These are phyloP conservation scores for Coemansia sp. DNA, from an alignment of 192 early-diverging fungal genomes.

Conservation along the genomic window DNA sequence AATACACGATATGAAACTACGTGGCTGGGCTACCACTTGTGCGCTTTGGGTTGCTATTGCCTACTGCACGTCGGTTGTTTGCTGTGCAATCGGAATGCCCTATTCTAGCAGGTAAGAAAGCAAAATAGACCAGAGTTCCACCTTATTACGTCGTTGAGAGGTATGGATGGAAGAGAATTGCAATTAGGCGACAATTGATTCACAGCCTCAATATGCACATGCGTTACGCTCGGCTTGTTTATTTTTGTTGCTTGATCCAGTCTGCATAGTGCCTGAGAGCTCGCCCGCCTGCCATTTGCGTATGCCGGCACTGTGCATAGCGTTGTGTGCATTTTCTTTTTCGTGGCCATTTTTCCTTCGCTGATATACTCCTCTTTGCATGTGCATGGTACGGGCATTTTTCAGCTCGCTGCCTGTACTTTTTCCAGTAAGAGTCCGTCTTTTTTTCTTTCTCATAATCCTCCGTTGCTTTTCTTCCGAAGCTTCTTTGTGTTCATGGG, in stretches of 20 bases:
- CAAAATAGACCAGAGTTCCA: background rate
- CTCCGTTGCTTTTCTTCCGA: background rate
- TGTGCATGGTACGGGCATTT: background rate
- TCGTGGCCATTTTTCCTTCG: background rate
- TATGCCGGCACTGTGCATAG: background rate
- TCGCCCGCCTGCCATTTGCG: background rate
- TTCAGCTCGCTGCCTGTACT: background rate
- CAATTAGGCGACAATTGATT: background rate
- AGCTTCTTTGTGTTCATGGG: background rate
- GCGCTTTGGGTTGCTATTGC: background rate
- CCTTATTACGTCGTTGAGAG: background rate
- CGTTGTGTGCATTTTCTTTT: background rate
- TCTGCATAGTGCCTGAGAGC: background rate
- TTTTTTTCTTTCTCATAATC: background rate
- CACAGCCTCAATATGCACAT: background rate
- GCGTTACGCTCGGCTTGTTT: background rate
- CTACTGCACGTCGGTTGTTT: background rate
- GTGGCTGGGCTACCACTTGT: background rate
- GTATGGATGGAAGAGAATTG: background rate
- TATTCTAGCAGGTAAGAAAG: background rate
- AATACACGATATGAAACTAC: background rate
- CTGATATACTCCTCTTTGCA: background rate
- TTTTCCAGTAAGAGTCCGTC: background rate
- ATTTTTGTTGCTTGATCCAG: background rate
- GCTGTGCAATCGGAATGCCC: background rate